Evolutionary conservation across 2,329 filamentous ascomycete species (phyloP).

Genomic region (Neurospora sp.): DNA sequence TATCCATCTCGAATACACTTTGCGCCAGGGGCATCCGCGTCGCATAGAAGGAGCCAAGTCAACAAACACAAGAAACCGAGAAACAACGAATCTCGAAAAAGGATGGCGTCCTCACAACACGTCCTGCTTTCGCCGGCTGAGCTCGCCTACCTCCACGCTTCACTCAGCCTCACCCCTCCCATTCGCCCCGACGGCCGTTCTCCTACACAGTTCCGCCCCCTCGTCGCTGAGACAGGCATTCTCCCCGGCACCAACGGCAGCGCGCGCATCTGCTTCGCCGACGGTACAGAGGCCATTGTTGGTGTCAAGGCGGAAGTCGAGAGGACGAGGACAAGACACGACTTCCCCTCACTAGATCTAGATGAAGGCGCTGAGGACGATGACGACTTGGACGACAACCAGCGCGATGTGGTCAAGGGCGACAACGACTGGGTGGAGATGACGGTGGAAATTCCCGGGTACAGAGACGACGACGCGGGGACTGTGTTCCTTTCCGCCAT

Average conservation of each 20-base stretch:
- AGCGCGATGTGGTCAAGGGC: constrained; percentile 27
- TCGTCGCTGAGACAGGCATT: constrained; percentile 83
- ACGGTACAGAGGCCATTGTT: constrained; percentile 92
- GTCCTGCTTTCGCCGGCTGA: constrained; percentile 86
- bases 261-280: constrained; percentile 85
- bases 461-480: constrained; percentile 81
- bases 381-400: constrained; percentile 17
- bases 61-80: background rate
- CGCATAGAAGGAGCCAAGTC: background rate
- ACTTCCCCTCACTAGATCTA: constrained; percentile 17
- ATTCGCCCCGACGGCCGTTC: constrained; percentile 81
- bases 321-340: constrained; percentile 39
- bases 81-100: background rate
- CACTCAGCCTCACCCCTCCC: constrained; percentile 70
- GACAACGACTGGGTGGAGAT: constrained; percentile 75
- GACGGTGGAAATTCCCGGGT: constrained; percentile 81
- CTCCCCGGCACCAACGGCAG: constrained; percentile 85
- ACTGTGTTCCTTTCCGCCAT: constrained; percentile 82
- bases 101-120: constrained; percentile 55
- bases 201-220: constrained; percentile 77
- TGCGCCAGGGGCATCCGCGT: background rate
- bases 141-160: constrained; percentile 86
- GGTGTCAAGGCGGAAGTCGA: constrained; percentile 94
- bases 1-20: background rate
- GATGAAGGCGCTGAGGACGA: constrained; percentile 18